Evolutionary conservation across 495 filamentous ascomycete genomes (phyloP), one percentile per base, ranked within the genome.

Genomic region (Penicillium crystallinum): DNA sequence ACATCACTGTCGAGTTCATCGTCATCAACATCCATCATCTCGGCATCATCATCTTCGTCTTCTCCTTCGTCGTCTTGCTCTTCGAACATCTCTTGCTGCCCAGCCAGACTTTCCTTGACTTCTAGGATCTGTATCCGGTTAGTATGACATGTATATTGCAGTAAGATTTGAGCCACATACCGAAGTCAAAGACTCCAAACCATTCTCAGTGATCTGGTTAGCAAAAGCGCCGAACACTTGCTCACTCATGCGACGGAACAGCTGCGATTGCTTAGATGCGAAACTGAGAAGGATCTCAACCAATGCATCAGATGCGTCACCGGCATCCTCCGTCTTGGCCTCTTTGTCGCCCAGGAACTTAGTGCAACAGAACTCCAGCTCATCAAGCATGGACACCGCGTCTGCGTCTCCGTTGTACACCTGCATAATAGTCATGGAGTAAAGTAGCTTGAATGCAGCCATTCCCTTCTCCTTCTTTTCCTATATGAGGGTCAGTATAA

Each of bases 391-490:
- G 3, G 77, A 78, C 1, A 90, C 75, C 6, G 91, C 88, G 57
- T 97, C 93, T 0, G 86, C 77, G 50, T 95, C 89, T 17, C 87
- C 88, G 59, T 90, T 87, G 70, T 93, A 92, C n/a, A 96, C 77
- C 61, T 96, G 89, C 27, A 97, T 68, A 41, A 97, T 80, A 2
- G 86, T 85, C 49, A 95, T 77, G n/a, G 88, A 87, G 66, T 93
- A 91, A 7, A 97, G 75, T 7, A 97, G 76, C 37, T 84, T 83
- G 54, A 95, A 85, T 0, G 88, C 87, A 34, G 82, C 62, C 48
- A 71, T 56, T 47, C 70, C 55, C 41, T 70, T 63, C 2, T 63
- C 64, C 36, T 72, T 69, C 53, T 73, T 71, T n/a, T 73, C 67
- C 70, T 69, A 12, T 27, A 1, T 34, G 0, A 12, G 25, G 19